Evolutionary conservation across 2,329 filamentous ascomycete species (phyloP).

Genomic region (Beauveria medogensis): DNA sequence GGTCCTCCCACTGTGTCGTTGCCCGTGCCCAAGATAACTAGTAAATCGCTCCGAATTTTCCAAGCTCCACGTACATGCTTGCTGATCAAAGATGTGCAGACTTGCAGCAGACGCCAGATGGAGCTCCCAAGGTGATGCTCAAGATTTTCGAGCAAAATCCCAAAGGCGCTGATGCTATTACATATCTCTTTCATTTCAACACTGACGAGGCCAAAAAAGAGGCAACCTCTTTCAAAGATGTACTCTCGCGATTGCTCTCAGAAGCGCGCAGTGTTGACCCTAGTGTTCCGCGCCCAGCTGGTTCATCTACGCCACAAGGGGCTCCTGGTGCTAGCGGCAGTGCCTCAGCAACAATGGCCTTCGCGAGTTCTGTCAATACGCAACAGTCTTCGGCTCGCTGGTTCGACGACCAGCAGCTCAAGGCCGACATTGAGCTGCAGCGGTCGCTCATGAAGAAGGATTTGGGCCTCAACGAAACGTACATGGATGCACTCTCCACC

Average conservation of each 20-base stretch:
- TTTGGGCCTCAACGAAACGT: slow-evolving; percentile 67
- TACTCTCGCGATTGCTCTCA: slow-evolving; percentile 70
- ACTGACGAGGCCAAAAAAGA: slow-evolving; percentile 71
- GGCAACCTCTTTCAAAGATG: slow-evolving; percentile 76
- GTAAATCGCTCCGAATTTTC: slow-evolving; percentile 40
- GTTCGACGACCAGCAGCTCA: slow-evolving; percentile 75
- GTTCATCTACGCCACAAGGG: slow-evolving; percentile 19
- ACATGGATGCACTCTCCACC: slow-evolving; percentile 72
- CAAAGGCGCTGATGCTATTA: slow-evolving; percentile 50
- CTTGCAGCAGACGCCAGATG: slow-evolving; percentile 88
- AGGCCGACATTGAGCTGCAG: slow-evolving; percentile 72
- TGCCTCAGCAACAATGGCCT: slow-evolving; percentile 64
- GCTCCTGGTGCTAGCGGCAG: slow-evolving; percentile 27
- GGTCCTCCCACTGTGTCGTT: slow-evolving; percentile 61
- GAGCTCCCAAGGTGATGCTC: slow-evolving; percentile 83
- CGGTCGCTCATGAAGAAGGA: slow-evolving; percentile 82
- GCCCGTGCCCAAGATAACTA: slow-evolving; percentile 68
- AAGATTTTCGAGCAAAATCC: slow-evolving; percentile 75
- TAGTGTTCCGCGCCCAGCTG: slow-evolving; percentile 39
- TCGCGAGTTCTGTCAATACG: slow-evolving; percentile 59
- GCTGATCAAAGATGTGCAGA: slow-evolving; percentile 42
- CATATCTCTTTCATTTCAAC: slow-evolving; percentile 86
- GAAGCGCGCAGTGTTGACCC: slow-evolving; percentile 52
- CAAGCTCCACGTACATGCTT: background rate
- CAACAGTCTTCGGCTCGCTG: slow-evolving; percentile 52